phyloP scores from a whole-genome alignment of 305 asterid genomes.

The Stenogyne calaminthoides region DNA sequence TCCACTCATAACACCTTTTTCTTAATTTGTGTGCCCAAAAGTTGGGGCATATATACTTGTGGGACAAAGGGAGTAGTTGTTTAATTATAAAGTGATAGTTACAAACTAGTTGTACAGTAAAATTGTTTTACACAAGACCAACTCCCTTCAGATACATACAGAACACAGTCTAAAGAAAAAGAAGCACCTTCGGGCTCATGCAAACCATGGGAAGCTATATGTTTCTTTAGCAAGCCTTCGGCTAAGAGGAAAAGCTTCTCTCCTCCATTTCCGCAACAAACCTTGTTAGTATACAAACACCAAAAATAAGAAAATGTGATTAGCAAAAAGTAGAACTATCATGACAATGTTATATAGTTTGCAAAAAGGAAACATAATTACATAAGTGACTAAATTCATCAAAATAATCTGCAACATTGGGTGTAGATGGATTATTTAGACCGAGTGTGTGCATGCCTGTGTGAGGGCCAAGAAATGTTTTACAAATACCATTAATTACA shows the following conservation, averaged over 20 bases:
- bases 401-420: constrained; percentile 5
- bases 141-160: constrained; percentile 26
- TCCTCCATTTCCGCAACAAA: constrained; percentile 80
- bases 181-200: constrained; percentile 94
- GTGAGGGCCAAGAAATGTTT: constrained; percentile 9
- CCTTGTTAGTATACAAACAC: constrained; percentile 51
- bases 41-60: too few species aligned
- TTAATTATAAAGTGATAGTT: too few species aligned
- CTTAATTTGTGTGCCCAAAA: too few species aligned
- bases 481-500: not conserved
- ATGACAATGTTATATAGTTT: constrained; percentile 11
- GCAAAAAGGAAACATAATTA: constrained; percentile 2
- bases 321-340: constrained; percentile 2
- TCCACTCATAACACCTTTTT: too few species aligned
- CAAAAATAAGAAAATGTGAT: constrained; percentile 14
- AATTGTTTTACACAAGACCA: too few species aligned
- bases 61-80: too few species aligned
- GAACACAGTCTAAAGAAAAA: constrained; percentile 26
- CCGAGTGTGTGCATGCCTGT: not conserved
- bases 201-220: constrained; percentile 85
- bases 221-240: constrained; percentile 97
- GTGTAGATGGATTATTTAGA: not conserved
- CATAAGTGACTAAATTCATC: constrained; percentile 12
- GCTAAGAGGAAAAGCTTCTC: constrained; percentile 82
- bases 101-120: too few species aligned